Evolutionary conservation across 1,139 yeast genomes (phyloP).

Genomic region (Suhomyces anneliseae): DNA sequence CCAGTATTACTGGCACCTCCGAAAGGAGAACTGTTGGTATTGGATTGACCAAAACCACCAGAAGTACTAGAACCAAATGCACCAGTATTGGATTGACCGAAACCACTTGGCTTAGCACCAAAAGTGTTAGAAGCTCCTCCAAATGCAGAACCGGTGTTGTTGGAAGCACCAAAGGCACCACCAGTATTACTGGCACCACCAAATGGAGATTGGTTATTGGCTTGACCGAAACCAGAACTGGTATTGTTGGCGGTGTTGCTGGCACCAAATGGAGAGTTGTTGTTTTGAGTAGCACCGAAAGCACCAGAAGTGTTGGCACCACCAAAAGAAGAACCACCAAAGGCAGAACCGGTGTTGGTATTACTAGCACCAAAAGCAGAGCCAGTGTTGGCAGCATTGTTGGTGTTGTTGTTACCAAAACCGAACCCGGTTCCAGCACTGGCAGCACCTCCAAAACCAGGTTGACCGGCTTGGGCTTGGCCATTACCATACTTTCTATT

Average conservation of each 20-base stretch:
- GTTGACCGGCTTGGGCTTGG: slow-evolving; percentile 14
- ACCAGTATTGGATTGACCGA: slow-evolving; percentile 17
- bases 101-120: slow-evolving; percentile 14
- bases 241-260: slow-evolving; percentile 7
- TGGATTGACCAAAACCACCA: slow-evolving; percentile 9
- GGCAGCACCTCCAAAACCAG: slow-evolving; percentile 24
- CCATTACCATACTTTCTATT: slow-evolving; percentile 60
- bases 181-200: slow-evolving; percentile 11
- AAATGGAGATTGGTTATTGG: slow-evolving; percentile 16
- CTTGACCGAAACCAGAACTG: slow-evolving; percentile 19
- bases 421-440: slow-evolving; percentile 14
- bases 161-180: slow-evolving; percentile 21
- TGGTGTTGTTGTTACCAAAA: slow-evolving; percentile 27
- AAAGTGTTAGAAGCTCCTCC: slow-evolving; percentile 17
- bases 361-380: slow-evolving; percentile 24
- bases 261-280: slow-evolving; percentile 15
- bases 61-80: slow-evolving; percentile 22
- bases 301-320: slow-evolving; percentile 19
- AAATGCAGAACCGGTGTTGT: slow-evolving; percentile 24
- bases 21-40: slow-evolving; percentile 9
- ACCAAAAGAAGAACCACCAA: slow-evolving; percentile 16
- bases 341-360: slow-evolving; percentile 10
- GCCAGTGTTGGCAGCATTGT: slow-evolving; percentile 13
- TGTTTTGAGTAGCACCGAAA: slow-evolving; percentile 6
- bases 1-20: slow-evolving; percentile 15